Evolutionary conservation across 1,284 basidiomycete genomes (phyloP), one percentile per base, ranked within the genome.

Genomic region (Stereum hirsutum): DNA sequence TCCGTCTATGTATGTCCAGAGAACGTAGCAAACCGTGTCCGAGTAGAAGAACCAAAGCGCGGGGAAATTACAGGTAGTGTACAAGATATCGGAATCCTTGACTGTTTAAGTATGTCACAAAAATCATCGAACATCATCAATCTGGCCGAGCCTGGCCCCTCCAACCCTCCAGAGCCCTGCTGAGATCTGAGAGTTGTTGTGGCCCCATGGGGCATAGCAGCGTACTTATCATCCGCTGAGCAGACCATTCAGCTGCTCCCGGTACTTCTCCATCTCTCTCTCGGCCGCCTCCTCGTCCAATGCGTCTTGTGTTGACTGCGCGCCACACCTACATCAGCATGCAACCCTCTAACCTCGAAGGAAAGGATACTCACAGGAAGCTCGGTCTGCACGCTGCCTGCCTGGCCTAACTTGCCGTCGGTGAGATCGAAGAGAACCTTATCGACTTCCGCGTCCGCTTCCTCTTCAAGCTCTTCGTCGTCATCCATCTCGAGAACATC

Each of bases 391-490:
- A 86, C 89, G 23, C 74, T 63, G 6, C 86, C 88, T 39, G 78
- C 86, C 59, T 87, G 78, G 5, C 92, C 93, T 4, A 97, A 72
- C 66, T 97, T 97, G 49, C 95, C 96, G 54, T 97, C 86, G 5
- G 96, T 99, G 47, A 99, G 73, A 49, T 98, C 91, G 55, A 86
- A 97, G 31, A 99, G 62, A 3, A 99, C 90, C 60, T 95, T 97
- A 61, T 99, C 95, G 10, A 99, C 91, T 58, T 99, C 96, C 17
- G 80, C 90, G 56, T 98, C 91, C 0, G 96, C 96, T 63, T 99
- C 96, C 53, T 95, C 93, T 56, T 96, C 92, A 39, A 99, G 62
- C 53, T 94, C 94, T 49, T 95, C 92, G 42, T 96, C 93, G 48
- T 96, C 93, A 7, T 91, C 86, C 60, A 90, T 70, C 37, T 89